phyloP scores from a whole-genome alignment of 2,329 filamentous ascomycete species.

The Graphiopsis chlorocephala region DNA sequence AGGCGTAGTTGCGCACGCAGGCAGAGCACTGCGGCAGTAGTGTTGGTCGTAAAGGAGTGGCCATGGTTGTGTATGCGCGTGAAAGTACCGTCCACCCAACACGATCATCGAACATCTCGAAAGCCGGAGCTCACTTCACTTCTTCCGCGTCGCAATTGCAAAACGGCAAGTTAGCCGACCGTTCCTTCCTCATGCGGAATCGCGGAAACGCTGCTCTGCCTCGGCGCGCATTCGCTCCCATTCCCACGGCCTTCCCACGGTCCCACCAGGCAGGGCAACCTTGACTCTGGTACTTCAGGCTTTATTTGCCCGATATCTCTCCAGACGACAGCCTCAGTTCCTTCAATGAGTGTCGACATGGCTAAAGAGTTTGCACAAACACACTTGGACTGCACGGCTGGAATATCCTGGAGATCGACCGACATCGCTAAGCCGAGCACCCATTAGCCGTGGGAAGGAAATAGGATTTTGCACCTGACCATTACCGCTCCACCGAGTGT shows the following conservation, averaged over 20 bases:
- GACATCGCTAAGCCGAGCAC: constrained; percentile 14
- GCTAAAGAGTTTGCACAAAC: neutral
- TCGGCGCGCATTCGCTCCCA: constrained; percentile 1
- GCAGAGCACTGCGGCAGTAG: constrained; percentile 29
- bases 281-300: neutral
- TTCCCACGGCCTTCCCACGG: neutral
- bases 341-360: constrained; percentile 3
- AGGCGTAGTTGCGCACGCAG: constrained; percentile 30
- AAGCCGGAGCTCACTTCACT: constrained; percentile 12
- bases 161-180: neutral
- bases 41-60: constrained; percentile 22
- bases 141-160: neutral
- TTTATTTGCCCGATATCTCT: neutral
- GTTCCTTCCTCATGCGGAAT: neutral
- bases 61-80: constrained; percentile 20
- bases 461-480: neutral
- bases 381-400: neutral
- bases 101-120: constrained; percentile 3
- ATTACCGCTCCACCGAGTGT: neutral
- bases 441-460: neutral
- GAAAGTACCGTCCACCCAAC: neutral
- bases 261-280: neutral
- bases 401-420: constrained; percentile 2
- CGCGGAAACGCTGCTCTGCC: neutral
- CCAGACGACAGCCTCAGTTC: neutral